Conservation (phyloP, 306 rosid genomes). For the cucumber (Cucumis sativus) region DNA sequence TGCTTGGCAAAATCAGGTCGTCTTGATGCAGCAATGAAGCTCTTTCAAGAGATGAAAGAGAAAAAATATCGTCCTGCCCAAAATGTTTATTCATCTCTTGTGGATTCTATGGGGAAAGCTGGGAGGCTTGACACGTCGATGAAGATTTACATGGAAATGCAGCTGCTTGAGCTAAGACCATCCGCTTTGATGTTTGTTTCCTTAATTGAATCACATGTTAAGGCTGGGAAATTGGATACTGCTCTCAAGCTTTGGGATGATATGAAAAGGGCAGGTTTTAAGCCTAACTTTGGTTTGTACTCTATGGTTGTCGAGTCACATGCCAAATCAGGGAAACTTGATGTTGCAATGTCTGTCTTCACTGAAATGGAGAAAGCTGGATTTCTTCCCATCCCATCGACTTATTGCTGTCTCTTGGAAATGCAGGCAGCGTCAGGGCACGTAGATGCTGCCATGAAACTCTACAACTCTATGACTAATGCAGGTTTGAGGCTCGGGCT, state of each 20-base stretch:
- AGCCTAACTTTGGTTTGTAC: slow-evolving; percentile 92
- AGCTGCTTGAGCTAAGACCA: slow-evolving; percentile 56
- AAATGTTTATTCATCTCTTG: slow-evolving; percentile 50
- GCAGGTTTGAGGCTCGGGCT: slow-evolving; percentile 80
- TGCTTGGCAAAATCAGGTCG: slow-evolving; percentile 88
- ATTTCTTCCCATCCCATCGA: slow-evolving; percentile 87
- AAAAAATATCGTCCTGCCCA: slow-evolving; percentile 55
- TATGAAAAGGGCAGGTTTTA: slow-evolving; percentile 78
- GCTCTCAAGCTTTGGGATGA: slow-evolving; percentile 85
- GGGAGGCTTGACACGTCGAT: slow-evolving; percentile 76
- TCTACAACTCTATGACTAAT: slow-evolving; percentile 83
- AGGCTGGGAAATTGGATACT: slow-evolving; percentile 86
- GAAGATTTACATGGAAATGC: slow-evolving; percentile 88
- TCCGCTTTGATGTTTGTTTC: slow-evolving; percentile 61
- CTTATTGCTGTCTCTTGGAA: slow-evolving; percentile 79
- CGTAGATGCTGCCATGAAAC: slow-evolving; percentile 82
- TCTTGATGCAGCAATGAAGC: slow-evolving; percentile 83
- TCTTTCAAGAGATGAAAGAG: slow-evolving; percentile 73
- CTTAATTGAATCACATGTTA: slow-evolving; percentile 75
- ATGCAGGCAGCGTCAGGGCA: slow-evolving; percentile 89
- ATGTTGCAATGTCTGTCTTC: slow-evolving; percentile 72
- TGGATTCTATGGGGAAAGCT: slow-evolving; percentile 94
- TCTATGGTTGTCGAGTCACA: slow-evolving; percentile 78
- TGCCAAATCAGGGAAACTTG: slow-evolving; percentile 91
- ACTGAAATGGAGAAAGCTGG: slow-evolving; percentile 95